These are phyloP conservation scores for Neopestalotiopsis sp. DNA, from an alignment of 2,329 filamentous ascomycete species.

Conservation along the genomic window DNA sequence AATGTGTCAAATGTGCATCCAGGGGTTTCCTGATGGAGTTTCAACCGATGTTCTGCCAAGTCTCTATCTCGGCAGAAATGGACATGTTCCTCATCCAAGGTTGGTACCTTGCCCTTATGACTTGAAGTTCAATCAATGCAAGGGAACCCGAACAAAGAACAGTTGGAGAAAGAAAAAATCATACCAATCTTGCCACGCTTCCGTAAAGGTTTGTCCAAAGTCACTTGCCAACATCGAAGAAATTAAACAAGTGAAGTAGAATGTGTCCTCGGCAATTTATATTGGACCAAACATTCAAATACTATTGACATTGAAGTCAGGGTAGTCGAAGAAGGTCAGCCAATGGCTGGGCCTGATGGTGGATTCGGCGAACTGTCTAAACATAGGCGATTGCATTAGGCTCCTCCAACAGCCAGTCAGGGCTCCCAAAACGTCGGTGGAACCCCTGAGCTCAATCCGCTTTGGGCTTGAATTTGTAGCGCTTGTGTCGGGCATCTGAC, in stretches of 20 bases:
- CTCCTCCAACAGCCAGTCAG: neutral
- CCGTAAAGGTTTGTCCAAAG: neutral
- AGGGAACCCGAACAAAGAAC: neutral
- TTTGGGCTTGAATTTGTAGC: constrained; percentile 1
- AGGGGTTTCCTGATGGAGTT: constrained; percentile 22
- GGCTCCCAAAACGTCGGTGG: neutral
- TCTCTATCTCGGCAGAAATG: constrained; percentile 1
- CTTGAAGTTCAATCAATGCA: neutral
- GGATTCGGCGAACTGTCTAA: neutral
- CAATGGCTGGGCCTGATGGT: neutral
- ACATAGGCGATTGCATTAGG: neutral
- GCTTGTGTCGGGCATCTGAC: constrained; percentile 1
- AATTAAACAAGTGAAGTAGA: neutral
- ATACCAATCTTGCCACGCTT: neutral
- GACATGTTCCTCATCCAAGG: neutral
- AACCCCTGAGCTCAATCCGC: neutral
- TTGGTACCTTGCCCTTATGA: neutral
- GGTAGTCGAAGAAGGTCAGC: neutral
- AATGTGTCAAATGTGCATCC: constrained; percentile 29
- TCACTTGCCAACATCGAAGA: neutral
- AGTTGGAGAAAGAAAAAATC: neutral
- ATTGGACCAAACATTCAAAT: neutral
- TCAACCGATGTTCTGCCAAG: constrained; percentile 8
- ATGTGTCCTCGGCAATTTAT: neutral
- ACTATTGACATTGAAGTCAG: neutral